phyloP scores from a whole-genome alignment of 129 eudicot species.

The Arctium lappa region DNA sequence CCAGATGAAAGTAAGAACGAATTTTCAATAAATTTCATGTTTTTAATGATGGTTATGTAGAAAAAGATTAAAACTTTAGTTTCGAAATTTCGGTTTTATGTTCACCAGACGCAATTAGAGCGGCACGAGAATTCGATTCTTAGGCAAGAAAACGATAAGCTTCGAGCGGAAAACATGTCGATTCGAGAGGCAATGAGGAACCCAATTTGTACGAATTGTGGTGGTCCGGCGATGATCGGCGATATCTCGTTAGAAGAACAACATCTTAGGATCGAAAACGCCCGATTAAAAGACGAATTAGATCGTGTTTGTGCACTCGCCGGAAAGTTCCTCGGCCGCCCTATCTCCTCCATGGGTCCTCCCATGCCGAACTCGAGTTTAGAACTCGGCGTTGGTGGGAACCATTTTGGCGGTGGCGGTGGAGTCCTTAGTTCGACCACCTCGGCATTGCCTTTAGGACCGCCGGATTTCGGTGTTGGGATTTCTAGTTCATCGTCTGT shows the following conservation, averaged over 20 bases:
- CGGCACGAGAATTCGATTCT: constrained; percentile 90
- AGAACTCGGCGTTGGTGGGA: constrained; percentile 83
- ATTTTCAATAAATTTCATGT: neutral
- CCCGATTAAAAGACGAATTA: constrained; percentile 76
- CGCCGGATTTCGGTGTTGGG: constrained; percentile 63
- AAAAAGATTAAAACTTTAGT: neutral
- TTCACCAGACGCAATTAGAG: constrained; percentile 77
- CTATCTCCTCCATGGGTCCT: constrained; percentile 58
- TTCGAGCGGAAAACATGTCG: constrained; percentile 91
- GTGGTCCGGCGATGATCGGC: constrained; percentile 93
- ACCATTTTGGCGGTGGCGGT: constrained; percentile 38
- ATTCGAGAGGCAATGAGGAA: constrained; percentile 94
- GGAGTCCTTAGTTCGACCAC: constrained; percentile 40
- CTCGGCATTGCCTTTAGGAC: constrained; percentile 52
- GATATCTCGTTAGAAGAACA: constrained; percentile 90
- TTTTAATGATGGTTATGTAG: neutral
- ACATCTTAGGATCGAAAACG: constrained; percentile 87
- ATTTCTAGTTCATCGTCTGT: constrained; percentile 46
- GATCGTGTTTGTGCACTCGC: constrained; percentile 88
- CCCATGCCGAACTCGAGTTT: constrained; percentile 82
- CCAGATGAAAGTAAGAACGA: constrained; percentile 80
- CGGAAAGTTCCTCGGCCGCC: constrained; percentile 85
- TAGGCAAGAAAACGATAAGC: constrained; percentile 95
- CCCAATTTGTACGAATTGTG: constrained; percentile 90
- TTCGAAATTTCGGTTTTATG: neutral